A percentile compares a stretch with the other conserved stretches of the same genome.
These are phyloP conservation scores for Melampsora americana DNA, from an alignment of 1,284 basidiomycete species.

Conservation along the genomic window DNA sequence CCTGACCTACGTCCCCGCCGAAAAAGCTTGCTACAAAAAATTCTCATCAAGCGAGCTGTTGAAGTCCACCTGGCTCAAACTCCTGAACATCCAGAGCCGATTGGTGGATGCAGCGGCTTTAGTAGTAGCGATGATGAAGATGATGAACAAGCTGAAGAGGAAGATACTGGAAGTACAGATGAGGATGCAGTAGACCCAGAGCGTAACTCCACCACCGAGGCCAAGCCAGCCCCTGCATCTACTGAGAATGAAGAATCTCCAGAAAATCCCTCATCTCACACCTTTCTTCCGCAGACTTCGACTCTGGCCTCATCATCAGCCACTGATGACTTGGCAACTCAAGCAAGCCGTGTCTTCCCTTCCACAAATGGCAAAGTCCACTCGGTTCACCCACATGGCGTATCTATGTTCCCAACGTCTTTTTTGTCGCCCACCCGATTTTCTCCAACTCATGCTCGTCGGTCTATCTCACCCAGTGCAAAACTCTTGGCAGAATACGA, in stretches of 20 bases:
- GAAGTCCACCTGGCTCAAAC: slow-evolving; percentile 29
- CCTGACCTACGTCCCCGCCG: neutral
- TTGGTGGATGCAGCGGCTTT: neutral
- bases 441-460: slow-evolving; percentile 1
- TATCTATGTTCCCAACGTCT: too few species aligned
- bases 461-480: slow-evolving; percentile 33
- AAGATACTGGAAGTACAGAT: slow-evolving; percentile 16
- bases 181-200: neutral
- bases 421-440: too few species aligned
- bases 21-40: slow-evolving; percentile 37
- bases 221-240: too few species aligned
- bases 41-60: slow-evolving; percentile 37
- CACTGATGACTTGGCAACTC: neutral
- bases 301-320: neutral
- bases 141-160: slow-evolving; percentile 11
- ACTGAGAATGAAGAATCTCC: neutral
- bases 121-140: slow-evolving; percentile 40
- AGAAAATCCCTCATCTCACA: neutral
- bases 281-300: neutral
- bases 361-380: neutral
- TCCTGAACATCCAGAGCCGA: neutral
- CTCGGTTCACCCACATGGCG: too few species aligned
- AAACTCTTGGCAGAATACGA: slow-evolving; percentile 14
- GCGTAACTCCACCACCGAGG: too few species aligned
- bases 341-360: neutral